Evolutionary conservation across 1,139 yeast species (phyloP), one percentile per base, ranked within the genome.

Genomic region (Suhomyces bokatorum): DNA sequence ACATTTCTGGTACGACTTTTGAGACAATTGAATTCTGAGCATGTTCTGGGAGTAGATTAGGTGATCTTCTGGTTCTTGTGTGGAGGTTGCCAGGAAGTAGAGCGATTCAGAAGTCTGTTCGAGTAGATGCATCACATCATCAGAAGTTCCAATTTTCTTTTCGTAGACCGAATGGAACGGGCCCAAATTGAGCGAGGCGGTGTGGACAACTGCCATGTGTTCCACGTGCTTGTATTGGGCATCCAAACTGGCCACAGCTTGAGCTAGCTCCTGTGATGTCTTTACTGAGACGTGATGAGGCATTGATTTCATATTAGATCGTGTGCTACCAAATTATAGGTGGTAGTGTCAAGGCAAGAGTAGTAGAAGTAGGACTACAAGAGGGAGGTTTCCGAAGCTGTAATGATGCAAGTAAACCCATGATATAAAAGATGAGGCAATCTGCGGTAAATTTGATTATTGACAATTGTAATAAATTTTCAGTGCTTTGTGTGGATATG

Each of bases 1-100:
- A 10, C 51, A 41, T 9, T 48, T 35, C 20, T 47, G 54, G 42
- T 30, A 52, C 5, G 58, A 45, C 8, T 44, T 28, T 26, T 52
- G 48, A 8, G 50, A 49, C 20, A 58, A 43, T 4, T 24, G 26
- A 34, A 54, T 37, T 10, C 13, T 29, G 36, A 53, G 46, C 3
- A 22, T 17, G 14, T 33, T 20, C 15, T 50, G 40, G 15, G 47
- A 43, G 43, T 33, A 47, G 9, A 32, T 40, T 6, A 53, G 22
- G 3, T 39, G 11, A 29, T 51, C 53, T 1, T 42, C 24, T 3
- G n/a, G 12, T 5, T 32, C 43, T 13, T 35, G 36, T 10, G 15
- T 6, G 24, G 44, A 12, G 3, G 12, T 20, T 3, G 45, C 35
- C 3, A 11, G n/a, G 32, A 42, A 35, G 26, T 30, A 28, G 39